Evolutionary conservation across 208 protist genomes (phyloP).

Genomic region (Trypanosoma vivax): DNA sequence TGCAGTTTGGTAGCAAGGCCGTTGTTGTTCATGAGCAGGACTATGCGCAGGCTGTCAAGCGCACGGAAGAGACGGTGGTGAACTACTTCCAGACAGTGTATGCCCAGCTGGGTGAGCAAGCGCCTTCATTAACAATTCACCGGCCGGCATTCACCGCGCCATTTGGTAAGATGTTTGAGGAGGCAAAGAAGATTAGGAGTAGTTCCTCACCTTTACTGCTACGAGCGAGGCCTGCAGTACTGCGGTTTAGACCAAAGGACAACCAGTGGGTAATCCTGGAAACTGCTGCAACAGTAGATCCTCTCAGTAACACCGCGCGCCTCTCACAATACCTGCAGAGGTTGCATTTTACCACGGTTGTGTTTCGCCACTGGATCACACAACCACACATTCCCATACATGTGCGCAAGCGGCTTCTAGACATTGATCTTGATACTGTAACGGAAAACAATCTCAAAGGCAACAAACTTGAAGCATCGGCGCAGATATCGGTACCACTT

Average conservation of each 20-base stretch:
- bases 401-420: constrained; percentile 78
- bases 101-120: constrained; percentile 68
- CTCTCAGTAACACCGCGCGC: constrained; percentile 45
- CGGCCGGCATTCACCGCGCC: constrained; percentile 68
- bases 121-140: constrained; percentile 79
- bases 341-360: constrained; percentile 73
- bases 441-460: constrained; percentile 49
- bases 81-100: constrained; percentile 77
- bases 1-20: constrained; percentile 83
- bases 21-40: constrained; percentile 53
- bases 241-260: constrained; percentile 81
- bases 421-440: constrained; percentile 60
- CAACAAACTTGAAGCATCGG: constrained; percentile 35
- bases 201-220: constrained; percentile 22
- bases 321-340: constrained; percentile 52
- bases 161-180: constrained; percentile 12
- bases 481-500: constrained; percentile 57
- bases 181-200: neutral
- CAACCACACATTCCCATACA: constrained; percentile 82
- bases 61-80: constrained; percentile 61
- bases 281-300: constrained; percentile 62
- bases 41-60: constrained; percentile 61
- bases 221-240: constrained; percentile 55
- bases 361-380: constrained; percentile 71
- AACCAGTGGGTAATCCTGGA: constrained; percentile 89